phyloP scores from a whole-genome alignment of 2,329 filamentous ascomycete species.

The Cyphellophora europaea region DNA sequence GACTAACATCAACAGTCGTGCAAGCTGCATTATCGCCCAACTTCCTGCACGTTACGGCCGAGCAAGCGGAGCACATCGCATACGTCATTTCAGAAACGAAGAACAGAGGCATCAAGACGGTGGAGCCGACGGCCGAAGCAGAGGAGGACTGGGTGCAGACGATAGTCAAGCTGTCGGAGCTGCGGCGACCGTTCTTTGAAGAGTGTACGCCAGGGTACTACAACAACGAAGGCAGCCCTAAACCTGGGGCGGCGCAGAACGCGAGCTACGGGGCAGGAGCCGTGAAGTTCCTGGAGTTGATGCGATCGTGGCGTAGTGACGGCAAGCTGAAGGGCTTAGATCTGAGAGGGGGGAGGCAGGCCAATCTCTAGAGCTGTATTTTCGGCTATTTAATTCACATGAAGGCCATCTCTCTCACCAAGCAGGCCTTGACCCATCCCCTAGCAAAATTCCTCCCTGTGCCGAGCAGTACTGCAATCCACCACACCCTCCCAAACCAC shows the following conservation, averaged over 20 bases:
- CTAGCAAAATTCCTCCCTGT: constrained; percentile 33
- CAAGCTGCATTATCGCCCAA: constrained; percentile 13
- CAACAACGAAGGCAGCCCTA: constrained; percentile 11
- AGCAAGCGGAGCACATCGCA: constrained; percentile 11
- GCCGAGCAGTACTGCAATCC: constrained; percentile 28
- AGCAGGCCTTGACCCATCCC: constrained; percentile 32
- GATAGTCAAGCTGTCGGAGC: constrained; percentile 5
- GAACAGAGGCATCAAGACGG: constrained; percentile 7
- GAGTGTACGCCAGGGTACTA: constrained; percentile 14
- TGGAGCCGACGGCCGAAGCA: constrained; percentile 11
- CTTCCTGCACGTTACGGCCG: constrained; percentile 13
- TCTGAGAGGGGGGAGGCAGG: constrained; percentile 1
- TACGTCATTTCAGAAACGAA: constrained; percentile 10
- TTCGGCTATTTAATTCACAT: too few relatives aligned
- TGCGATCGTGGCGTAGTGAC: constrained; percentile 11
- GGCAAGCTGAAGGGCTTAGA: constrained; percentile 11
- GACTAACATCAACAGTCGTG: too few relatives aligned
- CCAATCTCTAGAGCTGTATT: background rate
- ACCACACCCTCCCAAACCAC: constrained; percentile 31
- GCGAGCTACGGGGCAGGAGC: constrained; percentile 11
- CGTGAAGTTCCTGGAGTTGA: constrained; percentile 7
- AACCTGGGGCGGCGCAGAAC: constrained; percentile 4
- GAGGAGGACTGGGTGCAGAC: constrained; percentile 13
- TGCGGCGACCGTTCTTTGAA: constrained; percentile 7
- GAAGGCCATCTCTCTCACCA: constrained; percentile 29